Evolutionary conservation across 139 green algal species (phyloP), one percentile per base, ranked within the genome.

Genomic region (Chlamydomonas sp.): DNA sequence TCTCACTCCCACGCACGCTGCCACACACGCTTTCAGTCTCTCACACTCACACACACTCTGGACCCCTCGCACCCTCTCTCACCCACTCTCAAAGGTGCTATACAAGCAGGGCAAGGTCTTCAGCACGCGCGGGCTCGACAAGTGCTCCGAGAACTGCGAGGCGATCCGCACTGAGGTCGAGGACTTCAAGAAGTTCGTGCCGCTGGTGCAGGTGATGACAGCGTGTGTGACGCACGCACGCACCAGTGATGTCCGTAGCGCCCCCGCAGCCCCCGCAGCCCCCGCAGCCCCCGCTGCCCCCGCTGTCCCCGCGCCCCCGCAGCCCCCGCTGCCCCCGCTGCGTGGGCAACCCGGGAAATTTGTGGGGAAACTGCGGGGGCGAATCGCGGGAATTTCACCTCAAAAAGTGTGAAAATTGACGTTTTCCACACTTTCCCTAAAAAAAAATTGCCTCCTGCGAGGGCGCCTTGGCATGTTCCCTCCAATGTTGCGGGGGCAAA

Each of bases 101-200:
- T 76, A 70, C 71, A 85, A 85, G 71, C 70, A 68, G 8, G 76
- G 58, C 63, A 87, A 88, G 75, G 76, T 81, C 24, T 86, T 92
- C 30, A 20, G 5, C 2, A 58, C 77, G 47, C 75, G 78, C 1
- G 79, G 69, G 13, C 36, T 89, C 61, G 67, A 80, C 1, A 79
- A 81, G 72, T 79, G 62, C 66, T 69, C 86, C 0, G 69, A 80
- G n/a, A 90, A 89, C 69, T 88, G 81, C 69, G 82, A 90, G 13
- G 24, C 31, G 2, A 72, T 89, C n/a, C 64, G 74, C n/a, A 10
- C 54, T 2, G 69, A 92, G 79, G 80, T 87, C 38, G 86, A 90
- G 65, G 83, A 59, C 3, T 93, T 93, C 86, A 90, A 87, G 73
- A 62, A 67, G 31, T 81, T 87, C 36, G 81, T 90, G 68, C 88